Evolutionary conservation across 139 green algal genomes (phyloP), one percentile per base, ranked within the genome.

Genomic region (Gonium pectorale): DNA sequence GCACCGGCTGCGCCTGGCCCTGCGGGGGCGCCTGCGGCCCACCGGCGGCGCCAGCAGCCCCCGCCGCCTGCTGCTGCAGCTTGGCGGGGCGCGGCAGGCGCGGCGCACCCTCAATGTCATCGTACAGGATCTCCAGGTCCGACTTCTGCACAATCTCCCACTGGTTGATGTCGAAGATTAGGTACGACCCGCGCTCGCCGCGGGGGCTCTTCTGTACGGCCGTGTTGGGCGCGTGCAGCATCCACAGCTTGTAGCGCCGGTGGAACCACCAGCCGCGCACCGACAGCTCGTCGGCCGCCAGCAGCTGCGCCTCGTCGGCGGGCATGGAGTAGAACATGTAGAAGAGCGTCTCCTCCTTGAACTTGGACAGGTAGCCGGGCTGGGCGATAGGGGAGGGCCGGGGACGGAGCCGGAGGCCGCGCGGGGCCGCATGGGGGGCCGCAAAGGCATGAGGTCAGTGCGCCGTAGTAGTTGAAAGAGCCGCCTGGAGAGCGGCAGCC

Each of bases 271-370:
- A 99, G 29, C 95, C 95, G 0, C 97, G 93, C 9, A 79, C 75
- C n/a, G 82, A 91, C 64, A 99, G 92, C 93, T 99, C 97, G 59
- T 99, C 97, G 4, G 96, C 97, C n/a, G 97, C 96, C 49, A 95
- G 94, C 40, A 99, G 79, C 93, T 99, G 97, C 29, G 94, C 93
- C 89, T 98, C 94, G 59, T 98, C 94, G n/a, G 88, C 87, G 13
- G 94, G 87, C 90, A 93, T 94, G 31, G 85, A 90, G 63, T 87
- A 90, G 63, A 90, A 99, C 68, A 98, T 95, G 94, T 99, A 99
- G 89, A 99, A 99, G 44, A 99, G 92, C 31, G 97, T 99, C 73
- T 99, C 97, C 78, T 96, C 93, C 90, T 98, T 96, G 86, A 99
- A 99, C 86, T 98, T 98, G 29, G 87, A 81, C 67, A 99, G 95